phyloP scores from a whole-genome alignment of 208 protist species.

The Trypanosoma avium region DNA sequence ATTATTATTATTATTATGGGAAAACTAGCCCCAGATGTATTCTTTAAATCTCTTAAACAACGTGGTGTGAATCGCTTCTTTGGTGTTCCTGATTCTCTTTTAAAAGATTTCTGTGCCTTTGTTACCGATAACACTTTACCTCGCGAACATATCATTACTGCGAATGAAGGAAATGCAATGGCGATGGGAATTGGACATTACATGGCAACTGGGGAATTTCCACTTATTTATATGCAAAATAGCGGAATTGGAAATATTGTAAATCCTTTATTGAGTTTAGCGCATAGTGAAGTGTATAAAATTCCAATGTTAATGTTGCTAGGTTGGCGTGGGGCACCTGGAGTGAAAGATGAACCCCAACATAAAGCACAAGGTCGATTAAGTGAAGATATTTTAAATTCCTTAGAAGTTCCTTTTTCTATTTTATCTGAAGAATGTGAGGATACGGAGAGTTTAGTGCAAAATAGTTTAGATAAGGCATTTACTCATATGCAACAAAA shows the following conservation, averaged over 20 bases:
- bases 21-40: slow-evolving; percentile 40
- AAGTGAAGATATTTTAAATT: slow-evolving; percentile 49
- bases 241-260: slow-evolving; percentile 73
- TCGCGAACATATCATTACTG: slow-evolving; percentile 67
- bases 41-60: slow-evolving; percentile 42
- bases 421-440: slow-evolving; percentile 52
- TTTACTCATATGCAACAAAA: slow-evolving; percentile 46
- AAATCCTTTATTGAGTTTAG: slow-evolving; percentile 76
- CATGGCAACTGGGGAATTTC: slow-evolving; percentile 71
- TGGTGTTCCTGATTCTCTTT: slow-evolving; percentile 84
- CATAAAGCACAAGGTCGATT: slow-evolving; percentile 67
- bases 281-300: slow-evolving; percentile 60
- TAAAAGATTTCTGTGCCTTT: slow-evolving; percentile 83
- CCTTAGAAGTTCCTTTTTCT: slow-evolving; percentile 60
- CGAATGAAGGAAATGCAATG: slow-evolving; percentile 85
- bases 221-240: slow-evolving; percentile 80
- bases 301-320: slow-evolving; percentile 85
- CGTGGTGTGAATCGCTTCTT: slow-evolving; percentile 68
- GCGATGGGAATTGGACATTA: slow-evolving; percentile 80
- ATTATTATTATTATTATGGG: slow-evolving; percentile 13
- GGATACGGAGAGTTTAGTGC: slow-evolving; percentile 50
- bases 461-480: slow-evolving; percentile 52
- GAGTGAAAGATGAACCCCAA: slow-evolving; percentile 65
- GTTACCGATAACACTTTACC: slow-evolving; percentile 52
- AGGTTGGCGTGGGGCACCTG: slow-evolving; percentile 71